Evolutionary conservation across 1,284 basidiomycete species (phyloP).

Genomic region (Acaromyces ingoldii): DNA sequence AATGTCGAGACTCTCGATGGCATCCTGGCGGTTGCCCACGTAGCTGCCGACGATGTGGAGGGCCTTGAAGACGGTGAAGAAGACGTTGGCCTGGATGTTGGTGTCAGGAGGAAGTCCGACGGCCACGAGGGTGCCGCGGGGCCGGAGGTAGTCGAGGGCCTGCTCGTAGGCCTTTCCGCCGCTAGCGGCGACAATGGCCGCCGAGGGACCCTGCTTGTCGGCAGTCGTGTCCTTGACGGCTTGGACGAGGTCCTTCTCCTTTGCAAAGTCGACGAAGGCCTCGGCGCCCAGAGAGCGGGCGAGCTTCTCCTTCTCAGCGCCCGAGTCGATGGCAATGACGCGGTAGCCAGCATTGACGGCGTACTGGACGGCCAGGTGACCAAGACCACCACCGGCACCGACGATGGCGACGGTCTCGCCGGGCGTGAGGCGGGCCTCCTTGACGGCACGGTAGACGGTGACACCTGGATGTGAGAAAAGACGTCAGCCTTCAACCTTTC

Average conservation of each 20-base stretch:
- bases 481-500: too few species aligned
- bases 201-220: conserved; percentile 69
- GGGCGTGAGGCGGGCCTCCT: conserved; percentile 62
- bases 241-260: conserved; percentile 57
- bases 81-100: conserved; percentile 64
- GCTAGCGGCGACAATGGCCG: conserved; percentile 53
- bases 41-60: conserved; percentile 70
- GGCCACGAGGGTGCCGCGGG: conserved; percentile 65
- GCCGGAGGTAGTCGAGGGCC: conserved; percentile 61
- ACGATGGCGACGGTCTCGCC: conserved; percentile 77
- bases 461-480: too few species aligned
- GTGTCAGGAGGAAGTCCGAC: conserved; percentile 67
- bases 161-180: conserved; percentile 62
- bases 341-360: conserved; percentile 55
- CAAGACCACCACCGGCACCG: conserved; percentile 67
- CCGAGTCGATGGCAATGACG: conserved; percentile 74
- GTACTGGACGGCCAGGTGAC: conserved; percentile 36
- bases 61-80: conserved; percentile 59
- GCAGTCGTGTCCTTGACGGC: conserved; percentile 62
- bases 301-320: conserved; percentile 69
- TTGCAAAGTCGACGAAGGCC: conserved; percentile 73
- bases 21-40: conserved; percentile 58
- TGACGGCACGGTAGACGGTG: conserved; percentile 78
- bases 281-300: conserved; percentile 68
- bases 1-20: conserved; percentile 60